These are phyloP conservation scores for Macrolepiota albuminosa DNA, from an alignment of 768 basidiomycete genomes.

Conservation along the genomic window DNA sequence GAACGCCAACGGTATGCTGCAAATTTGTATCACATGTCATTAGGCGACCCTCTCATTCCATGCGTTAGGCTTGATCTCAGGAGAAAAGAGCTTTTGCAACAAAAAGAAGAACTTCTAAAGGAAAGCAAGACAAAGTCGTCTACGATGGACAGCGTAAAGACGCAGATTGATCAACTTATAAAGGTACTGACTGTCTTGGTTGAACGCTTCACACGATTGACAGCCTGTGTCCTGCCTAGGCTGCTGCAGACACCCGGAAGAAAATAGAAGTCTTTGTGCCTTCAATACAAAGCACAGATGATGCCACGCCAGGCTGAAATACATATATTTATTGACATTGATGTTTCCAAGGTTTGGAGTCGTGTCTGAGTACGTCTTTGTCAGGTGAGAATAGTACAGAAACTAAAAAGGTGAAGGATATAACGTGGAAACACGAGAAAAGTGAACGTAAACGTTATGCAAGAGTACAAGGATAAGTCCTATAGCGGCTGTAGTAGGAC, in stretches of 20 bases:
- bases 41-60: background rate
- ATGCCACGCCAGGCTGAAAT: conserved; percentile 12
- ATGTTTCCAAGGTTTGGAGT: background rate
- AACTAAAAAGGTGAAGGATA: conserved; percentile 18
- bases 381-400: conserved; percentile 14
- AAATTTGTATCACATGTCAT: conserved; percentile 9
- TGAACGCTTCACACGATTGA: conserved; percentile 8
- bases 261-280: conserved; percentile 67
- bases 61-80: conserved; percentile 60
- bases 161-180: conserved; percentile 70
- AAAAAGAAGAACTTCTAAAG: conserved; percentile 78
- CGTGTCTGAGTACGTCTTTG: conserved; percentile 8
- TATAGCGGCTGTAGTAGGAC: conserved; percentile 3
- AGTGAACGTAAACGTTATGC: conserved; percentile 6
- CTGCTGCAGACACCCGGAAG: conserved; percentile 68
- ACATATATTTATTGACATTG: background rate
- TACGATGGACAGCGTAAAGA: conserved; percentile 74
- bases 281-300: conserved; percentile 27
- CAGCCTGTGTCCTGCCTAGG: conserved; percentile 33
- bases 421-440: conserved; percentile 9
- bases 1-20: conserved; percentile 76
- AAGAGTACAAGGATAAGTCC: conserved; percentile 10
- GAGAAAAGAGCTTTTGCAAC: conserved; percentile 60
- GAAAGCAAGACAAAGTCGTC: conserved; percentile 69
- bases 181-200: conserved; percentile 42